Evolutionary conservation across 176 grass and related monocot species (phyloP).

Genomic region (Elaeis guineensis): DNA sequence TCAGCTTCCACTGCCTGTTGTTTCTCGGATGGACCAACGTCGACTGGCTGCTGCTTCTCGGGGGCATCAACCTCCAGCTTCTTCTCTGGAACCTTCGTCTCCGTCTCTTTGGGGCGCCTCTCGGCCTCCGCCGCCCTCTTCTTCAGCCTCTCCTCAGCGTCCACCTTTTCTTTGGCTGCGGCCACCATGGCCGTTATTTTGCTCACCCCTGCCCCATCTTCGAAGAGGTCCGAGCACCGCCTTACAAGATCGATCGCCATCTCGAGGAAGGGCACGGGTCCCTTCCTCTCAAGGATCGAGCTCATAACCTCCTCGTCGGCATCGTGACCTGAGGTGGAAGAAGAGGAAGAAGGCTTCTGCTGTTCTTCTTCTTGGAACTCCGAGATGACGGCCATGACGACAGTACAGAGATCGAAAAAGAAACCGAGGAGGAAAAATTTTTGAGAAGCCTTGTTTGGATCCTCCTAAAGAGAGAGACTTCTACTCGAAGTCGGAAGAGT

Average conservation of each 20-base stretch:
- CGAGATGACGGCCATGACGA: conserved; percentile 76
- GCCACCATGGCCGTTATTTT: conserved; percentile 47
- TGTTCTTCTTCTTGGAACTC: conserved; percentile 58
- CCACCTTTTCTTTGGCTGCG: conserved; percentile 54
- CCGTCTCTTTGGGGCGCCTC: conserved; percentile 22
- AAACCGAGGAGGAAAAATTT: too few relatives aligned
- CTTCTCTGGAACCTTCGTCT: conserved; percentile 13
- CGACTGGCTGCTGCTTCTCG: too few relatives aligned
- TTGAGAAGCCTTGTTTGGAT: too few relatives aligned
- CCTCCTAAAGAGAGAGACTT: too few relatives aligned
- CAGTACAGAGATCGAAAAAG: too few relatives aligned
- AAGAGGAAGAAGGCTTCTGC: conserved; percentile 3
- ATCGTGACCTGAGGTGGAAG: neutral
- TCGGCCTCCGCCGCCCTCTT: conserved; percentile 26
- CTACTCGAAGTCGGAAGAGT: too few relatives aligned
- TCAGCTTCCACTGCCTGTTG: conserved; percentile 6
- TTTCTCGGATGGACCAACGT: neutral
- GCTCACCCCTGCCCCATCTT: conserved; percentile 35
- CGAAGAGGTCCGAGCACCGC: conserved; percentile 53
- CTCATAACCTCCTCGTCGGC: conserved; percentile 41
- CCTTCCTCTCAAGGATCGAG: conserved; percentile 46
- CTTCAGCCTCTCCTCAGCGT: conserved; percentile 41
- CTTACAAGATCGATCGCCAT: conserved; percentile 59
- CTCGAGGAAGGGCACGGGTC: conserved; percentile 53
- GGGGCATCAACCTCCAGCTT: conserved; percentile 5